A percentile compares a stretch with the other conserved stretches of the same genome.
phyloP scores from a whole-genome alignment of 257 asterid genomes.

The Handroanthus guayacan region DNA sequence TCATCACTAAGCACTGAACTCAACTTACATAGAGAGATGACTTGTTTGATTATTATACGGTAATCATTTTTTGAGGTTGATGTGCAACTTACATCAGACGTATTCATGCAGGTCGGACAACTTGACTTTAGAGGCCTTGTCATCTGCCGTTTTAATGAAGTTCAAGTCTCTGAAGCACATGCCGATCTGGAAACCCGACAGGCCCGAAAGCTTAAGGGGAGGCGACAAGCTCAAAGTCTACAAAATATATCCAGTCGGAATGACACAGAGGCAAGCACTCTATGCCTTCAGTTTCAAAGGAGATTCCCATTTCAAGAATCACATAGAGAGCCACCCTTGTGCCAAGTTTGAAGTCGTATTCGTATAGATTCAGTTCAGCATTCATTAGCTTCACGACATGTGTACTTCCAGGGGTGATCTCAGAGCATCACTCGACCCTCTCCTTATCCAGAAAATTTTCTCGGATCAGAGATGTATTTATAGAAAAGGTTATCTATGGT shows the following conservation, averaged over 20 bases:
- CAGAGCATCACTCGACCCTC: background rate
- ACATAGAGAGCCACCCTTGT: constrained; percentile 60
- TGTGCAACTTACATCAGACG: background rate
- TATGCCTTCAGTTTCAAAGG: constrained; percentile 59
- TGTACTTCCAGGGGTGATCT: background rate
- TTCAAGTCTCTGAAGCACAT: constrained; percentile 59
- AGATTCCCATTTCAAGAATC: constrained; percentile 53
- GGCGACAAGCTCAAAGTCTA: constrained; percentile 56
- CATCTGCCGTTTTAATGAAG: constrained; percentile 46
- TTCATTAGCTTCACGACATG: background rate
- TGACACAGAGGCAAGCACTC: constrained; percentile 70
- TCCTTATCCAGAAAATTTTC: background rate
- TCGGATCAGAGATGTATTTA: background rate
- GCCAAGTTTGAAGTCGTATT: constrained; percentile 66
- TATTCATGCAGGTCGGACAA: constrained; percentile 55
- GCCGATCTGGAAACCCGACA: constrained; percentile 65
- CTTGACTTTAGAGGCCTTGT: constrained; percentile 55
- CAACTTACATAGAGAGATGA: background rate
- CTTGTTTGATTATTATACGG: background rate
- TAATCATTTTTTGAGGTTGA: no score
- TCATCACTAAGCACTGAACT: no score
- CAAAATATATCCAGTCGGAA: constrained; percentile 62
- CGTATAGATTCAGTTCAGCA: constrained; percentile 38
- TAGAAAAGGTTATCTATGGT: background rate
- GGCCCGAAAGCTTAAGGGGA: constrained; percentile 62